Evolutionary conservation across 169 alveolate genomes (phyloP).

Genomic region (Amoebophrya sp.): DNA sequence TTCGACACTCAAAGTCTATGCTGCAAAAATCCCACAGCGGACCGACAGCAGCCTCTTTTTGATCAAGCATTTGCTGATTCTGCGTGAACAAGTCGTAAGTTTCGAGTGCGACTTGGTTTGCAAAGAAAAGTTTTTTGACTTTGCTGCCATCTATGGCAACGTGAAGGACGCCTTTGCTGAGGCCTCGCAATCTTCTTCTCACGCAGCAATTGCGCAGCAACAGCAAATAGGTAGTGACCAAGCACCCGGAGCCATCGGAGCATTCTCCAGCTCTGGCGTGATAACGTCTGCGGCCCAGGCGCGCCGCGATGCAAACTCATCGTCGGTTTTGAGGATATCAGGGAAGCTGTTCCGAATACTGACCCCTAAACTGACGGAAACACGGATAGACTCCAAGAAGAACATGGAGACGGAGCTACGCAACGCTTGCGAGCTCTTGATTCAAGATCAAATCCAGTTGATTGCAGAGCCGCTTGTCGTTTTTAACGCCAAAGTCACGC

Average conservation of each 20-base stretch:
- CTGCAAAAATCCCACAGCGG: neutral
- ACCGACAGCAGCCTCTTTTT: conserved; percentile 22
- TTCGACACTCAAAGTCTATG: neutral
- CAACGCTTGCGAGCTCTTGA: neutral
- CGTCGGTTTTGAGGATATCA: neutral
- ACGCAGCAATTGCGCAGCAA: neutral
- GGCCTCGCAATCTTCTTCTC: too few relatives aligned
- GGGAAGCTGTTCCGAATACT: conserved; percentile 16
- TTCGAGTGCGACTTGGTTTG: conserved; percentile 32
- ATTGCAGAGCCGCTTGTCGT: neutral
- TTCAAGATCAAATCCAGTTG: neutral
- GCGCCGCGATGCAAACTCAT: neutral
- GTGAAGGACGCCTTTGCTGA: conserved; percentile 8
- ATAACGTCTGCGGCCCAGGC: neutral
- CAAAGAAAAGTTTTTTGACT: conserved; percentile 15
- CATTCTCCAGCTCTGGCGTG: neutral
- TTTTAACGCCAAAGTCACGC: neutral
- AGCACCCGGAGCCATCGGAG: neutral
- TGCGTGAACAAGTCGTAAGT: conserved; percentile 32
- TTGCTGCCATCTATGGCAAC: conserved; percentile 16
- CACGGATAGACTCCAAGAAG: neutral
- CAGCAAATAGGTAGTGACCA: neutral
- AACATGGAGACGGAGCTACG: neutral
- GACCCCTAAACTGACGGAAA: neutral
- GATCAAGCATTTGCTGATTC: conserved; percentile 9